Conservation (phyloP, 2,329 filamentous ascomycete species). For the Chalara sp. region DNA sequence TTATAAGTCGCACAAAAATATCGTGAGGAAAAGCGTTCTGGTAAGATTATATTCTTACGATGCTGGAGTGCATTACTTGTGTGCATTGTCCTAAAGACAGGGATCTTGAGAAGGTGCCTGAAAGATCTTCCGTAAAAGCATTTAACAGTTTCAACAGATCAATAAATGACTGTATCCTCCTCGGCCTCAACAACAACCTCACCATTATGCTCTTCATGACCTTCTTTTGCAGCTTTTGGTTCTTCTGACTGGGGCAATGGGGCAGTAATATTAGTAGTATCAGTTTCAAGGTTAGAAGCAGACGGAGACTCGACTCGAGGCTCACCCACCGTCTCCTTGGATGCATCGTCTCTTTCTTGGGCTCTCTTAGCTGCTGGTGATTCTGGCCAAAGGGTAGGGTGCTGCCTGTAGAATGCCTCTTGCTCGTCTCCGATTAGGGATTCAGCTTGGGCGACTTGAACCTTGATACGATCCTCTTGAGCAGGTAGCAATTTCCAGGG, state of each 20-base stretch:
- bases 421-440: conserved; percentile 57
- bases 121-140: not conserved
- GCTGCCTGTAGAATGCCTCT: conserved; percentile 49
- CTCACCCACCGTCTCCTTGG: conserved; percentile 38
- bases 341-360: conserved; percentile 21
- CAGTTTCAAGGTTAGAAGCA: conserved; percentile 26
- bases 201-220: conserved; percentile 60
- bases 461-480: conserved; percentile 64
- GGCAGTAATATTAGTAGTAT: conserved; percentile 31
- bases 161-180: conserved; percentile 91
- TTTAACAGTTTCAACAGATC: conserved; percentile 22
- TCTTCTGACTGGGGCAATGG: conserved; percentile 22
- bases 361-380: too few species aligned
- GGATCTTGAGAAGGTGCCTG: too few species aligned
- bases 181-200: conserved; percentile 78
- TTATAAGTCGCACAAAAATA: too few species aligned
- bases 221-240: conserved; percentile 32
- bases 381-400: conserved; percentile 18
- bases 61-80: not conserved
- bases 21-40: too few species aligned
- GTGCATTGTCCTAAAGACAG: too few species aligned
- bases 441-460: conserved; percentile 62
- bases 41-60: not conserved
- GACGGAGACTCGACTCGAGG: conserved; percentile 33
- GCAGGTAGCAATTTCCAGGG: conserved; percentile 68